phyloP scores from a whole-genome alignment of 208 protist genomes.

The Wallacemonas rigidus region DNA sequence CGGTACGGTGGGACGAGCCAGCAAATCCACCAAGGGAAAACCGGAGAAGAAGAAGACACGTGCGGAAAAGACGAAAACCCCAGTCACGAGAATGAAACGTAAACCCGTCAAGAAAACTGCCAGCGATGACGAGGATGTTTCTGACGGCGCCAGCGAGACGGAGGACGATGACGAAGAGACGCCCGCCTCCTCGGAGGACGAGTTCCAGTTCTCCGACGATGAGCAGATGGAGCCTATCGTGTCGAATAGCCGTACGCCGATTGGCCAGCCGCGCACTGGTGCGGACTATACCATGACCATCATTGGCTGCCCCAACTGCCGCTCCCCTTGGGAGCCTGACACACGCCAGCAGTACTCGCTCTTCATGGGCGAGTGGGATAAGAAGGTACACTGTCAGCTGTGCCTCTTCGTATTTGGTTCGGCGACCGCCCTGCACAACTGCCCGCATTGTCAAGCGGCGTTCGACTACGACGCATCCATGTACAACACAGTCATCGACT shows the following conservation, averaged over 20 bases:
- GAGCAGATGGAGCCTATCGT: constrained; percentile 47
- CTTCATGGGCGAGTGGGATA: constrained; percentile 83
- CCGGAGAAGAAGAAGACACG: constrained; percentile 8
- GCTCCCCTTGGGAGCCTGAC: constrained; percentile 73
- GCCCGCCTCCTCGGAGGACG: constrained; percentile 17
- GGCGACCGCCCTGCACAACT: constrained; percentile 76
- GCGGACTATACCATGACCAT: constrained; percentile 52
- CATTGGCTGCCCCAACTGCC: constrained; percentile 78
- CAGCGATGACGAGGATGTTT: constrained; percentile 23
- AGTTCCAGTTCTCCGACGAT: constrained; percentile 20
- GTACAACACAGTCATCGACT: constrained; percentile 67
- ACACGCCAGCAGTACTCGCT: constrained; percentile 80
- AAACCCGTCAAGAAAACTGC: constrained; percentile 17
- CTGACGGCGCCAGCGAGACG: background rate
- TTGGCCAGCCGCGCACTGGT: constrained; percentile 54
- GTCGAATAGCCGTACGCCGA: constrained; percentile 72
- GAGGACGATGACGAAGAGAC: constrained; percentile 20
- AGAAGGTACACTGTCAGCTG: constrained; percentile 85
- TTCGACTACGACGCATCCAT: constrained; percentile 84
- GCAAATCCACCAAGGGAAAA: background rate
- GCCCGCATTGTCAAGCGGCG: constrained; percentile 67
- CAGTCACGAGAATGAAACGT: constrained; percentile 4
- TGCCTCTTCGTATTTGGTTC: constrained; percentile 83
- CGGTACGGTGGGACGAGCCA: background rate
- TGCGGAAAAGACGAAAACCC: constrained; percentile 9